These are phyloP conservation scores for Stephania yunnanensis DNA, from an alignment of 164 flowering plant genomes.

Conservation along the genomic window DNA sequence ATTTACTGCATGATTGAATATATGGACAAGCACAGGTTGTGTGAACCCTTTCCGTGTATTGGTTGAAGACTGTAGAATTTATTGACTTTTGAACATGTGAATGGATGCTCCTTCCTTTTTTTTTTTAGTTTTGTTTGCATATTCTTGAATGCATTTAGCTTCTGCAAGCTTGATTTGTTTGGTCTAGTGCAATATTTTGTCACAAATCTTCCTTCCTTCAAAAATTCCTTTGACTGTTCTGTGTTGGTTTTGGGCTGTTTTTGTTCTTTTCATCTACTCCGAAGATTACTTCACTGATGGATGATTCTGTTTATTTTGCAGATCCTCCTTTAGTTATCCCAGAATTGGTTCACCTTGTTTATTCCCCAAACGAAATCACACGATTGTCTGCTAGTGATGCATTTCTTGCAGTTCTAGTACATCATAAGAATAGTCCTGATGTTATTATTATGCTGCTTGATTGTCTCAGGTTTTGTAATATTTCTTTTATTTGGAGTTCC, in stretches of 20 bases:
- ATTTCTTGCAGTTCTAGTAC: conserved; percentile 41
- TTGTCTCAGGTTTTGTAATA: conserved; percentile 45
- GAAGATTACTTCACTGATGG: neutral
- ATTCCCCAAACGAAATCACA: conserved; percentile 27
- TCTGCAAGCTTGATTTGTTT: neutral
- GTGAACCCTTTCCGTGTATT: no score
- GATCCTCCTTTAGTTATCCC: conserved; percentile 69
- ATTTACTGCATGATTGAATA: no score
- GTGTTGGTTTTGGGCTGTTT: neutral
- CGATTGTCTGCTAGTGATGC: conserved; percentile 40
- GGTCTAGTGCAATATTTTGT: neutral
- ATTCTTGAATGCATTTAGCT: neutral
- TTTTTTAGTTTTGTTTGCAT: neutral
- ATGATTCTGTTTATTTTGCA: conserved; percentile 29
- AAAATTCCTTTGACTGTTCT: neutral
- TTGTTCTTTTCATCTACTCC: neutral
- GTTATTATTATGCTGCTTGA: conserved; percentile 62
- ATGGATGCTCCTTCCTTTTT: neutral
- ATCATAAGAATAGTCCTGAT: conserved; percentile 43
- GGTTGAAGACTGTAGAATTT: neutral
- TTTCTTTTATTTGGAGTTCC: neutral
- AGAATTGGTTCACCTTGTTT: conserved; percentile 39
- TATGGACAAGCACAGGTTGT: no score
- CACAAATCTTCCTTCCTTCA: neutral
- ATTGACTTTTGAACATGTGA: neutral